Conservation (phyloP, 1,284 basidiomycete species). For the Leccinum subrobustum region DNA sequence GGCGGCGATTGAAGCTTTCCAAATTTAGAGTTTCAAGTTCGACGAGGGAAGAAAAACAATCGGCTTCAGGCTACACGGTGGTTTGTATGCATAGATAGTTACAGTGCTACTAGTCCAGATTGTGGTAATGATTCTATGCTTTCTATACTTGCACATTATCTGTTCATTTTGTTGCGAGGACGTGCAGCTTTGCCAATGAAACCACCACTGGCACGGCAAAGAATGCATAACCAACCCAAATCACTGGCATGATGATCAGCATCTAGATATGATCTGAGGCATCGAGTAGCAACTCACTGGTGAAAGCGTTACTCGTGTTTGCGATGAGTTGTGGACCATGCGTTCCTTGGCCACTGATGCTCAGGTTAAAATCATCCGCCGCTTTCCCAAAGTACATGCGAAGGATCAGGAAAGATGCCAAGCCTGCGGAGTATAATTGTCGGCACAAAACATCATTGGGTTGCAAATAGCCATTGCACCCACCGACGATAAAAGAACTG, state of each 20-base stretch:
- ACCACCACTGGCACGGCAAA: slow-evolving; percentile 68
- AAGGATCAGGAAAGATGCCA: slow-evolving; percentile 67
- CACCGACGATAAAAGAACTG: slow-evolving; percentile 70
- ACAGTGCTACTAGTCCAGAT: slow-evolving; percentile 6
- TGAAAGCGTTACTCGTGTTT: slow-evolving; percentile 68
- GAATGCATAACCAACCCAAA: slow-evolving; percentile 76
- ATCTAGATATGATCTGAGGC: slow-evolving; percentile 1
- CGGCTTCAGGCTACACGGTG: too few species aligned
- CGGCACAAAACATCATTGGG: not conserved
- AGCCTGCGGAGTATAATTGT: slow-evolving; percentile 39
- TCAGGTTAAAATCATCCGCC: slow-evolving; percentile 71
- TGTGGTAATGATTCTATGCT: not conserved
- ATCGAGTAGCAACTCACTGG: slow-evolving; percentile 50
- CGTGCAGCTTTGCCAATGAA: slow-evolving; percentile 69
- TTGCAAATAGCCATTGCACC: slow-evolving; percentile 13
- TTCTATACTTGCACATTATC: not conserved
- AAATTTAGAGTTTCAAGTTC: not conserved
- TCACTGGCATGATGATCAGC: slow-evolving; percentile 46
- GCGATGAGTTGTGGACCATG: slow-evolving; percentile 62
- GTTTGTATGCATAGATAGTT: not conserved
- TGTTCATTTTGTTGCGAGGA: slow-evolving; percentile 44
- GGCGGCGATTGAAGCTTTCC: not conserved
- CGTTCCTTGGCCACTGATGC: slow-evolving; percentile 49
- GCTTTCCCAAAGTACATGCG: slow-evolving; percentile 83
- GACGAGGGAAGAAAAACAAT: too few species aligned